Conservation (phyloP, 352 stramenopile genomes). For the Hyphochytrium catenoides region DNA sequence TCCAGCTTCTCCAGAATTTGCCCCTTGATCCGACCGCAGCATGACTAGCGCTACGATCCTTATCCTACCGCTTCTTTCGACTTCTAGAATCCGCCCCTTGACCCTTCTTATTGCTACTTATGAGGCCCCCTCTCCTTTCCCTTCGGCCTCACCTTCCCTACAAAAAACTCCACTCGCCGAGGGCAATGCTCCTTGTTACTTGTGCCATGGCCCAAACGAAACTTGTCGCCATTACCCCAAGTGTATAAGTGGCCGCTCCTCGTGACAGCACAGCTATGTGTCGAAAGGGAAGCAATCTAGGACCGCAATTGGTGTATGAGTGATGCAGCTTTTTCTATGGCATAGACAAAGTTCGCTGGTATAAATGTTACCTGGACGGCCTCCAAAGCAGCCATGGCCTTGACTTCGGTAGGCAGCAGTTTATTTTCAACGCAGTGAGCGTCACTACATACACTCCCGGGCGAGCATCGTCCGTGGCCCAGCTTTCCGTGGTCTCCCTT, state of each 20-base stretch:
- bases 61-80: too few relatives aligned
- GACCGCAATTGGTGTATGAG: too few relatives aligned
- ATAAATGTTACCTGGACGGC: too few relatives aligned
- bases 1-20: too few relatives aligned
- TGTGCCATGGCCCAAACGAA: constrained; percentile 36
- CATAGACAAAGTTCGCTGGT: too few relatives aligned
- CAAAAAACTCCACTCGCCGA: constrained; percentile 27
- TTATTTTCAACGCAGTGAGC: constrained; percentile 62
- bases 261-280: constrained; percentile 43
- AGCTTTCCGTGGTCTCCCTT: constrained; percentile 59
- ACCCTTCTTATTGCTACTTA: too few relatives aligned
- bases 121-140: too few relatives aligned
- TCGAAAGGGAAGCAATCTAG: constrained; percentile 58
- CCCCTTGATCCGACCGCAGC: too few relatives aligned
- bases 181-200: constrained; percentile 39
- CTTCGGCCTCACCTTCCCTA: constrained; percentile 24
- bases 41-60: too few relatives aligned
- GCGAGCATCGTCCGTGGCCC: constrained; percentile 36
- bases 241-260: constrained; percentile 29
- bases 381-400: constrained; percentile 17
- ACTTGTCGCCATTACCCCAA: constrained; percentile 61
- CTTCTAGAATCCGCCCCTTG: too few relatives aligned
- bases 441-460: constrained; percentile 27
- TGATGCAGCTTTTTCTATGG: too few relatives aligned
- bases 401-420: constrained; percentile 25